A percentile compares a stretch with the other conserved stretches of the same genome.
phyloP scores from a whole-genome alignment of 2,329 filamentous ascomycete genomes.

The Trichoderma koningiopsis region DNA sequence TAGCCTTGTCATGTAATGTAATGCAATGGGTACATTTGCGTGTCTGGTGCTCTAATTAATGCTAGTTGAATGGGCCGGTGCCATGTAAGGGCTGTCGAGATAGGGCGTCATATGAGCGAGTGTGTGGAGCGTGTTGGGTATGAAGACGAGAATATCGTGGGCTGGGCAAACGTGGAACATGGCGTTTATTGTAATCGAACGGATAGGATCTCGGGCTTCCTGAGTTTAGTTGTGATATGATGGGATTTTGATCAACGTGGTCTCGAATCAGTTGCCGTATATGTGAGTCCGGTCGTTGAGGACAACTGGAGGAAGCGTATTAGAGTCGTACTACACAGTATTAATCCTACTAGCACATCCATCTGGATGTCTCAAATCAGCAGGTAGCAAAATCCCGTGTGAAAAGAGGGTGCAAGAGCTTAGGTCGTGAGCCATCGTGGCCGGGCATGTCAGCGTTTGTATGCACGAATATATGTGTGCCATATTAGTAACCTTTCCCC shows the following conservation, averaged over 20 bases:
- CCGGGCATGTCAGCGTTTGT: neutral
- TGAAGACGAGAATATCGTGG: neutral
- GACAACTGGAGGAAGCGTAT: neutral
- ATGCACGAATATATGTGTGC: neutral
- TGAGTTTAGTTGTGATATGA: neutral
- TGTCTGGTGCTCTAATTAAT: neutral
- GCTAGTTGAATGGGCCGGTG: neutral
- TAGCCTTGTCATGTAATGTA: neutral
- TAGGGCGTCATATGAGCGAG: conserved; percentile 5
- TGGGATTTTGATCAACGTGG: neutral
- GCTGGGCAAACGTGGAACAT: neutral
- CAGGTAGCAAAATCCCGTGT: neutral
- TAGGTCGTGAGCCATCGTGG: neutral
- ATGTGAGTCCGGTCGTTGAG: neutral
- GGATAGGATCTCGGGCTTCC: neutral
- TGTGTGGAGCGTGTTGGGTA: neutral
- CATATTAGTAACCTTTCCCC: neutral
- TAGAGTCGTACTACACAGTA: neutral
- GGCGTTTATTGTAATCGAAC: neutral
- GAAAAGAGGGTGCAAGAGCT: neutral
- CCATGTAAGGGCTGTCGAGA: neutral
- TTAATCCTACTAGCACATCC: neutral
- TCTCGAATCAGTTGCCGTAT: neutral
- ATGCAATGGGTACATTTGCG: neutral
- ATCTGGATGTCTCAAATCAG: neutral